Evolutionary conservation across 805 yeast genomes (phyloP), one percentile per base, ranked within the genome.

Genomic region (Suhomyces prunicola): DNA sequence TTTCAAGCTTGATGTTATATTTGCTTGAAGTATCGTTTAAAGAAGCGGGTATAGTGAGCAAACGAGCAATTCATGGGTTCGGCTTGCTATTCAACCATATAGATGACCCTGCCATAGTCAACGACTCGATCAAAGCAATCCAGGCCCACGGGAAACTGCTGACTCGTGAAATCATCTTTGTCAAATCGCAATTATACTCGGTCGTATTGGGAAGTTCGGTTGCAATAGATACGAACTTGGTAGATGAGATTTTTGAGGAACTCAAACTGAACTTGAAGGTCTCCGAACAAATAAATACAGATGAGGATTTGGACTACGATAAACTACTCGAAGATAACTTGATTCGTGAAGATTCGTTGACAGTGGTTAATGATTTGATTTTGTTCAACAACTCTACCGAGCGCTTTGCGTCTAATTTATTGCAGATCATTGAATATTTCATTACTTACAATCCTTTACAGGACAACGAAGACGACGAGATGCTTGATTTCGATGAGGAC

Each of bases 321-420:
- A 67, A 67, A 7, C 70, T 78, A 40, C 57, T 73, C 4, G 72
- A 72, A 48, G 66, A 71, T 29, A 79, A 82, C 58, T 77, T 75
- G 52, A 66, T 78, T 5, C 78, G 87, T 48, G 84, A 80, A 52
- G 82, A 83, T 23, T 73, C 82, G 0, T 67, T 84, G 50, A 65
- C 73, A 29, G 71, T 78, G 6, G 63, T 80, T 24, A 73, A 76
- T 19, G 67, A 71, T 12, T 65, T 69, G 7, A 56, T 71, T 10
- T 50, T 54, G 26, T 51, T 61, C 4, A 54, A 44, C 44, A 59
- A 57, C 26, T 39, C 36, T 4, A 44, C 62, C 31, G 50, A 45
- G 36, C 31, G 54, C 5, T 52, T 45, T 48, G 13, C 59, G 39
- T 49, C 54, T 33, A 50, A 50, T 46, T 55, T 67, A 12, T 47